A percentile compares a stretch with the other conserved stretches of the same genome.
Conservation (phyloP, 2,329 filamentous ascomycete genomes). For the Aspergillus spinulosporus region DNA sequence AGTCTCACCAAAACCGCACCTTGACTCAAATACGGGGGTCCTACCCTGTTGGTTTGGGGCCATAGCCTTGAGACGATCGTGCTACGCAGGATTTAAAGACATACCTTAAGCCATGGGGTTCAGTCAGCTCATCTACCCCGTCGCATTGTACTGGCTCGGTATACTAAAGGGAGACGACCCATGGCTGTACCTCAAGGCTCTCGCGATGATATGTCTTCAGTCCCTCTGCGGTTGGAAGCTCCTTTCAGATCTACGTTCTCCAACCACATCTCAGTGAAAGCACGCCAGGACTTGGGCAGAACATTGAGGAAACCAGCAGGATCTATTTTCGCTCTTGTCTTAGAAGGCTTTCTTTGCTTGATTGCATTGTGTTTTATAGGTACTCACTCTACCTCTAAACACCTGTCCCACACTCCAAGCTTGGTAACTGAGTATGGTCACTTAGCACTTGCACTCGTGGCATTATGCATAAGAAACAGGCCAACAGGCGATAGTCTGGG, state of each 20-base stretch:
- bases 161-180: not conserved
- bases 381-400: not conserved
- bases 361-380: slow-evolving; percentile 14
- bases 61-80: not conserved
- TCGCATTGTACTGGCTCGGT: not conserved
- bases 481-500: slow-evolving; percentile 11
- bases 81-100: not conserved
- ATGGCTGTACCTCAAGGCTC: not conserved
- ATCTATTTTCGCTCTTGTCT: slow-evolving; percentile 6
- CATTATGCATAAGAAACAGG: slow-evolving; percentile 6
- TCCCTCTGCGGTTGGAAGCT: not conserved
- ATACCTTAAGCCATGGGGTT: not conserved
- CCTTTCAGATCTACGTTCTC: not conserved
- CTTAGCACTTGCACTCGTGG: slow-evolving; percentile 7
- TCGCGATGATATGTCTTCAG: not conserved
- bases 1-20: not conserved
- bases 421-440: not conserved
- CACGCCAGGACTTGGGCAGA: not conserved
- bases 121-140: not conserved
- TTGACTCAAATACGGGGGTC: not conserved
- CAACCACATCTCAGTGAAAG: not conserved
- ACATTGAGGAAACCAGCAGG: slow-evolving; percentile 3
- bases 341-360: slow-evolving; percentile 8
- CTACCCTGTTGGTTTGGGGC: not conserved
- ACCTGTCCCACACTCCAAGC: too few species aligned